Percentiles rank a stretch among this genome's conserved stretches.
Evolutionary conservation across 805 yeast genomes (phyloP).

Genomic region (Scheffersomyces amazonensis): DNA sequence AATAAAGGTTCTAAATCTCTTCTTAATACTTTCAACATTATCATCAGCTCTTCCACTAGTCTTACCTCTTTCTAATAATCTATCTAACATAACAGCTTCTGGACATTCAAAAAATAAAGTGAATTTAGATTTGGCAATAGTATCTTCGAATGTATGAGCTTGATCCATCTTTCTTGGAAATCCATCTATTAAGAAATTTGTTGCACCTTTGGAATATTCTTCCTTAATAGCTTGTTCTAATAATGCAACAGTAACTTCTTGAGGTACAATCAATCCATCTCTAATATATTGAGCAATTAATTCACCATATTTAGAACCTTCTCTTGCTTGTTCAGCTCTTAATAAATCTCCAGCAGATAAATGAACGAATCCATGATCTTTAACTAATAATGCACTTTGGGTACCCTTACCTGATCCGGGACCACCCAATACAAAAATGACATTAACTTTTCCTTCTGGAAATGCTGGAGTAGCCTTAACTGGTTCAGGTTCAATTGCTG

Average conservation of each 20-base stretch:
- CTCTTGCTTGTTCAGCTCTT: slow-evolving; percentile 85
- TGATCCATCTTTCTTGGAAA: slow-evolving; percentile 99
- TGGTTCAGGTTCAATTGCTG: slow-evolving; percentile 39
- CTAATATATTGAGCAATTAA: slow-evolving; percentile 79
- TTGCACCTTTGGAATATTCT: slow-evolving; percentile 44
- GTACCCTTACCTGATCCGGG: slow-evolving; percentile 99
- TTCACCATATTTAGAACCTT: slow-evolving; percentile 80
- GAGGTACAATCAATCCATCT: slow-evolving; percentile 93
- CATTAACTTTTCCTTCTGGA: slow-evolving; percentile 64
- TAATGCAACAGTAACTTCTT: slow-evolving; percentile 81
- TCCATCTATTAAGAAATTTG: slow-evolving; percentile 84
- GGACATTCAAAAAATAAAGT: slow-evolving; percentile 81
- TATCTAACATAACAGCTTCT: slow-evolving; percentile 74
- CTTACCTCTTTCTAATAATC: slow-evolving; percentile 88
- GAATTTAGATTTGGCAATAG: slow-evolving; percentile 65
- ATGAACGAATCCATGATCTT: slow-evolving; percentile 79
- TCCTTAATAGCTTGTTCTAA: slow-evolving; percentile 75
- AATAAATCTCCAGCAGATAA: slow-evolving; percentile 94
- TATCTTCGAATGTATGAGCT: slow-evolving; percentile 86
- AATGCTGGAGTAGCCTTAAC: slow-evolving; percentile 42
- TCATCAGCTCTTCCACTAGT: slow-evolving; percentile 95
- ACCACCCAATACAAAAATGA: slow-evolving; percentile 91
- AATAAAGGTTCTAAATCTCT: slow-evolving; percentile 81
- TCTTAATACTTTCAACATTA: slow-evolving; percentile 83
- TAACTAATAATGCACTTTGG: slow-evolving; percentile 83